Evolutionary conservation across 73 alveolate species (phyloP).

Genomic region (Paramecium bursaria): DNA sequence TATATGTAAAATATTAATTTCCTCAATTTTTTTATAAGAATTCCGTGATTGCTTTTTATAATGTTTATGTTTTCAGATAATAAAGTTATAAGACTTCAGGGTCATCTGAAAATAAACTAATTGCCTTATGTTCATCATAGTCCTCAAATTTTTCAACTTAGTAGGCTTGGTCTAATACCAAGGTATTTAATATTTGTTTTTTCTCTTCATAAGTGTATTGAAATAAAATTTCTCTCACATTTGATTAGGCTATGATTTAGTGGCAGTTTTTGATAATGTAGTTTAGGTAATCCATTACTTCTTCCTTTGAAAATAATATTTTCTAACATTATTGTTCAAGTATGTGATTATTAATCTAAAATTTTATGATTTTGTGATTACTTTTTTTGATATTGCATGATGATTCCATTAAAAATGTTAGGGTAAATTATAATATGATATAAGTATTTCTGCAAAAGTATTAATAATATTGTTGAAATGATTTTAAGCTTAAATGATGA

Average conservation of each 20-base stretch:
- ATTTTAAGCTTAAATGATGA: slow-evolving; percentile 10
- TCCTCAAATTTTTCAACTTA: slow-evolving; percentile 27
- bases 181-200: too few species aligned
- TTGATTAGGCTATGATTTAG: background rate
- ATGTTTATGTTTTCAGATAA: too few species aligned
- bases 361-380: background rate
- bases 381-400: background rate
- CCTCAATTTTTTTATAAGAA: too few species aligned
- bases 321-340: slow-evolving; percentile 32
- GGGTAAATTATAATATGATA: background rate
- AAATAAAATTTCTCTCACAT: slow-evolving; percentile 16
- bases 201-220: too few species aligned
- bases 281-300: slow-evolving; percentile 20
- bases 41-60: too few species aligned
- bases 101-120: slow-evolving; percentile 51
- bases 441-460: slow-evolving; percentile 6
- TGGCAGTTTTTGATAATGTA: background rate
- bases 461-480: slow-evolving; percentile 27
- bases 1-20: too few species aligned
- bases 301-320: slow-evolving; percentile 43
- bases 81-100: slow-evolving; percentile 23
- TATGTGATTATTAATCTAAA: slow-evolving; percentile 7
- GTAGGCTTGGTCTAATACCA: slow-evolving; percentile 31
- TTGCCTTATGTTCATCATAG: slow-evolving; percentile 47
- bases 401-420: background rate